Base-by-base conservation (phyloP, 2,329 filamentous ascomycete genomes). In the Paraphoma sp. region DNA sequence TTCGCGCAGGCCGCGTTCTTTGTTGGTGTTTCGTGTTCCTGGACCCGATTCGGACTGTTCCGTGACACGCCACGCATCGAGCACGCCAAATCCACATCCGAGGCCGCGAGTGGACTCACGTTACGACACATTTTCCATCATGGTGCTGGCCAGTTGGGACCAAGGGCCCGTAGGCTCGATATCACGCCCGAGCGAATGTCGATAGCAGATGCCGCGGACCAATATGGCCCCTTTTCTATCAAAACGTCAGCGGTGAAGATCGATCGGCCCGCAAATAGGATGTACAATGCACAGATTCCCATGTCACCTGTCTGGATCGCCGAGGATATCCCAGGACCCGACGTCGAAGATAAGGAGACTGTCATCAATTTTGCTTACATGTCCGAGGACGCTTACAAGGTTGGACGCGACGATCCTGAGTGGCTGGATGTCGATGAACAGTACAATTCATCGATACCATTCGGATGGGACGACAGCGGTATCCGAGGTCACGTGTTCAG, bases 341-440 rank as follows among this genome's bases (percentile, higher is more conserved):
- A 75, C 53, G 60, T 76, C 7, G 60, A 63, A 53, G 71, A 75
- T 49, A 76, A 75, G 53, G 64, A 69, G 23, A 75, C 72, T 1
- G 46, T 75, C 28, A 61, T 76, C 48, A 72, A 67, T 45, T 70
- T 76, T 47, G 73, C 73, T 23, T 69, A 68, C 42, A 76, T 76
- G 72, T 74, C 72, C 11, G 72, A 76, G 47, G 68, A 76, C 56
- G 73, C 73, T 17, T 75, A 76, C 54, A 74, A 75, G 46, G 65
- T 67, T 12, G 69, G 69, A 16, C 66, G 54, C 5, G 65, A 70
- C 33, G 73, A 76, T 52, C 65, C 72, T 8, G 71, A 70, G 47
- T 76, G 73, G 73, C 60, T 75, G 48, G 66, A 76, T 50, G 67
- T 75, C 17, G 73, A 69, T 40, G 63, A 68, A 5, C 53, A 65